Evolutionary conservation across 192 early-diverging fungal species (phyloP).

Genomic region (Umbelopsis ramanniana): DNA sequence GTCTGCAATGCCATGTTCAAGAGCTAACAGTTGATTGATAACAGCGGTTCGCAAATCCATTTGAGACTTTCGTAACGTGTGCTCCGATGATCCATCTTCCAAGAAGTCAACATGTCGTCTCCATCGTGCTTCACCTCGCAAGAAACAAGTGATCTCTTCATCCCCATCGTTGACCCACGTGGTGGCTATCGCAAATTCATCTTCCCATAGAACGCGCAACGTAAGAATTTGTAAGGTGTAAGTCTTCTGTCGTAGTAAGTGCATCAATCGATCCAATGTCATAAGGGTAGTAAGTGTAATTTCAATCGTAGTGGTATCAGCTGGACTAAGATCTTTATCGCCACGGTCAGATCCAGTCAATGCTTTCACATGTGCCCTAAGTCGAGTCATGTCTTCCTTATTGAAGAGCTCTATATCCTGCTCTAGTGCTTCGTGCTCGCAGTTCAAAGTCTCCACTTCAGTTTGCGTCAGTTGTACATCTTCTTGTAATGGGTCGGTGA

Average conservation of each 20-base stretch:
- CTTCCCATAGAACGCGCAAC: slow-evolving; percentile 45
- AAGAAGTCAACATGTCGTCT: slow-evolving; percentile 1
- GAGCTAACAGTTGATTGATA: slow-evolving; percentile 25
- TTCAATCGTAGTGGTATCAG: slow-evolving; percentile 52
- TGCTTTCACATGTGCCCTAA: slow-evolving; percentile 48
- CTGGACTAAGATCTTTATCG: slow-evolving; percentile 42
- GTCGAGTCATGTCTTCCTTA: slow-evolving; percentile 46
- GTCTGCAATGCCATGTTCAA: slow-evolving; percentile 37
- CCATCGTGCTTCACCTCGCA: slow-evolving; percentile 32
- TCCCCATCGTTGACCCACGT: slow-evolving; percentile 29
- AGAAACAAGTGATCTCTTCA: slow-evolving; percentile 31
- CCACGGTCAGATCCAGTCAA: slow-evolving; percentile 34
- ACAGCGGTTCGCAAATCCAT: slow-evolving; percentile 21
- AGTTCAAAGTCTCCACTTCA: slow-evolving; percentile 37
- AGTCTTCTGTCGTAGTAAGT: slow-evolving; percentile 31
- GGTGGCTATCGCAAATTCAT: slow-evolving; percentile 34
- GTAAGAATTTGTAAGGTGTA: slow-evolving; percentile 42
- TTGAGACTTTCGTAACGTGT: neutral
- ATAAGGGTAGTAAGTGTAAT: slow-evolving; percentile 48
- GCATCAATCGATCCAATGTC: slow-evolving; percentile 43
- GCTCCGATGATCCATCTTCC: neutral
- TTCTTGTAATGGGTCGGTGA: slow-evolving; percentile 35
- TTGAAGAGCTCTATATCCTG: slow-evolving; percentile 45
- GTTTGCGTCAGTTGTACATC: slow-evolving; percentile 25
- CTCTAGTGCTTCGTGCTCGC: slow-evolving; percentile 37